A percentile compares a stretch with the other conserved stretches of the same genome.
These are phyloP conservation scores for Cladosporium colombiae DNA, from an alignment of 2,329 filamentous ascomycete species.

Conservation along the genomic window DNA sequence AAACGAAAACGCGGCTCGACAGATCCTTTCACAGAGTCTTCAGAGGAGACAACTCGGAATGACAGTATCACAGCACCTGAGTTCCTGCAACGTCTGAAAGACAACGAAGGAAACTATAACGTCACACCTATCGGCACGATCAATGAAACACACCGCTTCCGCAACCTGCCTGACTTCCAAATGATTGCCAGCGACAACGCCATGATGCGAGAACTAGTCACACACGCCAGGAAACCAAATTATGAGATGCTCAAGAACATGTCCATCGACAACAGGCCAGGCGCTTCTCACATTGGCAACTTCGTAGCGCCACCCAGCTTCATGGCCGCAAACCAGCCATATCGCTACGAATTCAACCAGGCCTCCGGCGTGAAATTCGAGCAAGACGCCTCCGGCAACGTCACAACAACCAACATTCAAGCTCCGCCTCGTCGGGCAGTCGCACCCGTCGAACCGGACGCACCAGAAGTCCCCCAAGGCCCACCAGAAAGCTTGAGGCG, in stretches of 20 bases:
- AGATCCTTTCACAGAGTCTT: constrained; percentile 49
- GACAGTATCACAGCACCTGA: constrained; percentile 31
- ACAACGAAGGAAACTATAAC: constrained; percentile 31
- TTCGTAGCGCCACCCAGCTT: constrained; percentile 35
- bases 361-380: constrained; percentile 73
- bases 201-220: constrained; percentile 70
- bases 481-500: constrained; percentile 58
- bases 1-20: constrained; percentile 79
- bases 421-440: constrained; percentile 60
- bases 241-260: constrained; percentile 64
- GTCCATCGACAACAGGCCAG: constrained; percentile 64
- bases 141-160: constrained; percentile 81
- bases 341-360: constrained; percentile 75
- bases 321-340: constrained; percentile 33
- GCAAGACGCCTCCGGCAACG: constrained; percentile 58
- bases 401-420: constrained; percentile 50
- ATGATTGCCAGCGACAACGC: constrained; percentile 39
- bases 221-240: constrained; percentile 70
- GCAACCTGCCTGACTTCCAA: constrained; percentile 84
- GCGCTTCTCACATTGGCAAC: constrained; percentile 67
- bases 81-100: constrained; percentile 34
- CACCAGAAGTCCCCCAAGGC: constrained; percentile 61
- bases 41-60: neutral
- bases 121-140: constrained; percentile 55
- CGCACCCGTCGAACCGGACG: constrained; percentile 62